Evolutionary conservation across 2,329 filamentous ascomycete species (phyloP).

Genomic region (Didymella pinodella): DNA sequence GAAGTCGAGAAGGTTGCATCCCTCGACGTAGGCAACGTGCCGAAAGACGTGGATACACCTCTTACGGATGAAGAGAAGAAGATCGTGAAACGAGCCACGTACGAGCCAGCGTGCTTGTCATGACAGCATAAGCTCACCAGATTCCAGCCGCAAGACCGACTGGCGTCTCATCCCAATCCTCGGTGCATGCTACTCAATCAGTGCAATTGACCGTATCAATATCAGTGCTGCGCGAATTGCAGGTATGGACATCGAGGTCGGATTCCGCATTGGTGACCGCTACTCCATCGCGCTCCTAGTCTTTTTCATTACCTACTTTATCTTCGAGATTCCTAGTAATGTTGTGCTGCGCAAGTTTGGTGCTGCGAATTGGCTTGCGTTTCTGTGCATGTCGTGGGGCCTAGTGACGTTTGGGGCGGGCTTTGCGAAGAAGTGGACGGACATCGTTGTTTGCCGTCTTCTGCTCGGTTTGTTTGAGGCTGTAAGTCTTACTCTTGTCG

Average conservation of each 20-base stretch:
- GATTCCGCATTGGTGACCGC: conserved; percentile 52
- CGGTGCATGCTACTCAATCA: conserved; percentile 36
- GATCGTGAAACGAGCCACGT: background rate
- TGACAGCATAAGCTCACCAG: conserved; percentile 4
- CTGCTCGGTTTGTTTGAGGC: conserved; percentile 36
- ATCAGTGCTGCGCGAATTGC: conserved; percentile 47
- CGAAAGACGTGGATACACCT: background rate
- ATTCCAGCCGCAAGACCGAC: conserved; percentile 40
- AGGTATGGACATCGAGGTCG: conserved; percentile 57
- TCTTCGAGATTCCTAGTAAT: conserved; percentile 62
- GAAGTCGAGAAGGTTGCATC: conserved; percentile 29
- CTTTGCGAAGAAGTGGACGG: conserved; percentile 30
- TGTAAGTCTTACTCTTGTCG: conserved; percentile 11
- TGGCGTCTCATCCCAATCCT: conserved; percentile 40
- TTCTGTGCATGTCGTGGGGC: conserved; percentile 33
- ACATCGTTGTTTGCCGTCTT: conserved; percentile 31
- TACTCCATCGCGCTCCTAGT: conserved; percentile 60
- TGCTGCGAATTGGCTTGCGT: conserved; percentile 33
- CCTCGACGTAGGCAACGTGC: conserved; percentile 16
- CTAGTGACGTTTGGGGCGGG: conserved; percentile 29
- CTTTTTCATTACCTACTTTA: conserved; percentile 62
- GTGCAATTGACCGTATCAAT: conserved; percentile 33
- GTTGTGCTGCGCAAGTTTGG: conserved; percentile 55
- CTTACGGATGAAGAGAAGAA: background rate
- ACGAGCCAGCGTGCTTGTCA: background rate